phyloP scores from a whole-genome alignment of 2,329 filamentous ascomycete species.

The Cadophora malorum region DNA sequence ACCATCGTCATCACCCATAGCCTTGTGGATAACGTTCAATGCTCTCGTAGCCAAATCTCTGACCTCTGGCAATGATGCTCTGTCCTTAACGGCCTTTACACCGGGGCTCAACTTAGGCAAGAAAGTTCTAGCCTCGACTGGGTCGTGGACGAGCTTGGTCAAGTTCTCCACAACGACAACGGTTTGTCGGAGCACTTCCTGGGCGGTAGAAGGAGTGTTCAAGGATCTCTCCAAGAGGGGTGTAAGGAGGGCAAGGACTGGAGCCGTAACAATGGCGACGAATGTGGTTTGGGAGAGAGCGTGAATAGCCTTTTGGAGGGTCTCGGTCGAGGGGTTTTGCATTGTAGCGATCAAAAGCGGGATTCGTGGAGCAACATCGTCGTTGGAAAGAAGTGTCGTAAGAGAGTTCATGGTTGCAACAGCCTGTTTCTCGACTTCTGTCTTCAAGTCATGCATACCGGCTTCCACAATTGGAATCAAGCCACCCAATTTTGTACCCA shows the following conservation, averaged over 20 bases:
- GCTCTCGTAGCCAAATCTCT: constrained; percentile 87
- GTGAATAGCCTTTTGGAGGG: constrained; percentile 93
- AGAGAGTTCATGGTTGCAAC: constrained; percentile 89
- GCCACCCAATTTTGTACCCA: constrained; percentile 85
- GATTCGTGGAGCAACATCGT: constrained; percentile 92
- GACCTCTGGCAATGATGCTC: constrained; percentile 92
- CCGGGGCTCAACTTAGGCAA: constrained; percentile 93
- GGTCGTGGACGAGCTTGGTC: constrained; percentile 96
- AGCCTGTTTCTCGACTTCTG: constrained; percentile 88
- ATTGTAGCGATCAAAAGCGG: constrained; percentile 93
- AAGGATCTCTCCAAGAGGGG: constrained; percentile 93
- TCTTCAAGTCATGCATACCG: constrained; percentile 96
- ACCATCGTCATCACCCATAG: constrained; percentile 77
- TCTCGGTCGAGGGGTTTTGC: constrained; percentile 89
- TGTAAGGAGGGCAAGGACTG: constrained; percentile 91
- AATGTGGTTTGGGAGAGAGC: constrained; percentile 98
- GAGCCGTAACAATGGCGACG: constrained; percentile 93
- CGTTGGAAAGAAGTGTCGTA: constrained; percentile 90
- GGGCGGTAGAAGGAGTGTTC: constrained; percentile 87
- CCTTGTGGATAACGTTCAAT: constrained; percentile 86
- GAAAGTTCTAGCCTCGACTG: constrained; percentile 92
- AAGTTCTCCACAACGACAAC: constrained; percentile 97
- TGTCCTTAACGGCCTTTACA: constrained; percentile 85
- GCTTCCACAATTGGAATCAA: constrained; percentile 90
- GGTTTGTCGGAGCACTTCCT: constrained; percentile 94